phyloP scores from a whole-genome alignment of 768 basidiomycete genomes.

The Boletales sp. region DNA sequence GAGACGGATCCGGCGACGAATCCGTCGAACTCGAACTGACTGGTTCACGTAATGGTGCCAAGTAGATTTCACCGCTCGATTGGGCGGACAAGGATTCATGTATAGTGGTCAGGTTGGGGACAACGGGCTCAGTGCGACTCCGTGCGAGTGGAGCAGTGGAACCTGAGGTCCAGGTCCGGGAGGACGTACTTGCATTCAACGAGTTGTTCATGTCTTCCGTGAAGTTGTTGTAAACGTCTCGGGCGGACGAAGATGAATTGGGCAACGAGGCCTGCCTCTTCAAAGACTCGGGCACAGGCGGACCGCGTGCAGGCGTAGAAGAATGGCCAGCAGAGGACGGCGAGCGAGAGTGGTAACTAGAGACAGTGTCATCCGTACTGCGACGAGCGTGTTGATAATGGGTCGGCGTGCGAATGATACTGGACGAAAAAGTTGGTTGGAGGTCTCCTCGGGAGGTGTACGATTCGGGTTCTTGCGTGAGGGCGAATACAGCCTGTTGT shows the following conservation, averaged over 20 bases:
- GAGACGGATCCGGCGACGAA: constrained; percentile 27
- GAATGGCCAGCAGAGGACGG: constrained; percentile 17
- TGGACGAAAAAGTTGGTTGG: constrained; percentile 65
- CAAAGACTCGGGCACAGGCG: constrained; percentile 18
- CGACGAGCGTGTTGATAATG: constrained; percentile 43
- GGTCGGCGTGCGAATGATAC: constrained; percentile 64
- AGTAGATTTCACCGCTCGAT: constrained; percentile 25
- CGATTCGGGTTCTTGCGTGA: constrained; percentile 35
- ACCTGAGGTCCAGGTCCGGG: constrained; percentile 12
- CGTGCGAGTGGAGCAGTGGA: constrained; percentile 14
- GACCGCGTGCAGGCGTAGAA: constrained; percentile 16
- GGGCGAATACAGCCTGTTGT: constrained; percentile 14
- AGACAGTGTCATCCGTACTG: constrained; percentile 21
- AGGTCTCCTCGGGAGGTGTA: constrained; percentile 53
- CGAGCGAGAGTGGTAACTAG: constrained; percentile 21
- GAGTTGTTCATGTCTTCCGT: constrained; percentile 25
- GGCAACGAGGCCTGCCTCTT: constrained; percentile 27
- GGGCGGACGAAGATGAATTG: constrained; percentile 15
- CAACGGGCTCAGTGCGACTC: constrained; percentile 29
- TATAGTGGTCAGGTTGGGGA: constrained; percentile 26
- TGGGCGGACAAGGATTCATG: constrained; percentile 19
- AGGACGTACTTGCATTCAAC: constrained; percentile 15
- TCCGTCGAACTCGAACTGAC: constrained; percentile 11
- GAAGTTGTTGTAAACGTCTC: constrained; percentile 20
- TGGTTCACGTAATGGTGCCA: constrained; percentile 22